phyloP scores from a whole-genome alignment of 306 rosid species.

The Quercus suber region DNA sequence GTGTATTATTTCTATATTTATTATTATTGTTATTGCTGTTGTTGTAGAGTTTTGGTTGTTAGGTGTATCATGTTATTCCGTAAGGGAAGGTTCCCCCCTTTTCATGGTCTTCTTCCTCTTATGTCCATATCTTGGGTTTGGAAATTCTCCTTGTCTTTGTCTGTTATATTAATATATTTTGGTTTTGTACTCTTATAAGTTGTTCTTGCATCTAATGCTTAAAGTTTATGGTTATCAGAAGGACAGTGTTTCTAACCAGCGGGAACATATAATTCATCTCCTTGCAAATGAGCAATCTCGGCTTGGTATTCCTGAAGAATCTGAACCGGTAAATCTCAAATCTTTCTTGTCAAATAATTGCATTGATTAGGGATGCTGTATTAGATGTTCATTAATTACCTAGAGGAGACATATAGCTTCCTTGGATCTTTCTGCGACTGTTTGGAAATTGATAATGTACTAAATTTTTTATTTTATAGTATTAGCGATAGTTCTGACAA shows the following conservation, averaged over 20 bases:
- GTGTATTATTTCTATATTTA: neutral
- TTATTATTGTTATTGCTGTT: neutral
- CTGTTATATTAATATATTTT: neutral
- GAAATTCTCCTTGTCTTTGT: neutral
- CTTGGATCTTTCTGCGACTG: neutral
- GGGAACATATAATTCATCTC: slow-evolving; percentile 79
- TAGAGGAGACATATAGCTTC: neutral
- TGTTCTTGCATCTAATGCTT: slow-evolving; percentile 11
- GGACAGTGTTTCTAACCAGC: slow-evolving; percentile 90
- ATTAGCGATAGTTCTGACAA: neutral
- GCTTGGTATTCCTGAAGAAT: slow-evolving; percentile 62
- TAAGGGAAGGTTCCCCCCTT: neutral
- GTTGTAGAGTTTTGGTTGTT: neutral
- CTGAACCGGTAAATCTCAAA: slow-evolving; percentile 66
- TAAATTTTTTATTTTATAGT: neutral
- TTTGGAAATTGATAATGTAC: neutral
- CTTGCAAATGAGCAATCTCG: slow-evolving; percentile 92
- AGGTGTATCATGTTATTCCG: neutral
- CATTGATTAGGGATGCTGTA: neutral
- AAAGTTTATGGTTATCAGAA: slow-evolving; percentile 51
- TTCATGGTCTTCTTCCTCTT: neutral
- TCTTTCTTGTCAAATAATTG: neutral
- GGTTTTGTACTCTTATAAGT: neutral
- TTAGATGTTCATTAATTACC: neutral
- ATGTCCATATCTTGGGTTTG: neutral